Conservation (phyloP, 2,329 filamentous ascomycete genomes). For the Pseudogymnoascus sp. region DNA sequence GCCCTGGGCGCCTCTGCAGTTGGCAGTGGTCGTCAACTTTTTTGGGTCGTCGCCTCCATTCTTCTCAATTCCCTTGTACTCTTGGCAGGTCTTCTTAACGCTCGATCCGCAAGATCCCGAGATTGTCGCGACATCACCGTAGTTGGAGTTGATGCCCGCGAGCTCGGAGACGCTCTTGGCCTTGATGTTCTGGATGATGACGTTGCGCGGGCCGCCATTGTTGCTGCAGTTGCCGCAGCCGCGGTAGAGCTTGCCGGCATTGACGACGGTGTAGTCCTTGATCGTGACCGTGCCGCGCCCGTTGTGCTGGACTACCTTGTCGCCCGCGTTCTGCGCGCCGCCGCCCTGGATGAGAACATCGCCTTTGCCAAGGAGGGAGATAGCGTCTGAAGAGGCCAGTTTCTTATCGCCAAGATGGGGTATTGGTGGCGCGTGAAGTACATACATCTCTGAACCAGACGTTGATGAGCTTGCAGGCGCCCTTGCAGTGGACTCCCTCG, state of each 20-base stretch:
- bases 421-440: too few species aligned
- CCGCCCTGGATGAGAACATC: conserved; percentile 30
- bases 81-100: conserved; percentile 17
- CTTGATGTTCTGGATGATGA: conserved; percentile 26
- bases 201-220: conserved; percentile 24
- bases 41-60: conserved; percentile 8
- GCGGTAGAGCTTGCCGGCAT: conserved; percentile 39
- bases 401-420: too few species aligned
- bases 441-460: neutral
- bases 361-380: conserved; percentile 27
- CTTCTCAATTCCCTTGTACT: conserved; percentile 18
- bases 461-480: neutral
- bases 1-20: conserved; percentile 7
- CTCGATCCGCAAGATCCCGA: conserved; percentile 16
- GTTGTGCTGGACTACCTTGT: conserved; percentile 33
- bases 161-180: conserved; percentile 26
- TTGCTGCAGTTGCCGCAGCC: conserved; percentile 38
- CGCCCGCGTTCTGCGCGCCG: conserved; percentile 27
- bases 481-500: neutral
- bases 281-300: conserved; percentile 27
- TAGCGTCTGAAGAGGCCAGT: conserved; percentile 21
- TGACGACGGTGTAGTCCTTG: conserved; percentile 32
- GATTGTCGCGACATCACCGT: conserved; percentile 29
- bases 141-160: conserved; percentile 33
- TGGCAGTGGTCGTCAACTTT: conserved; percentile 12